phyloP scores from a whole-genome alignment of 2,329 filamentous ascomycete species.

The Xylariaceae sp. region DNA sequence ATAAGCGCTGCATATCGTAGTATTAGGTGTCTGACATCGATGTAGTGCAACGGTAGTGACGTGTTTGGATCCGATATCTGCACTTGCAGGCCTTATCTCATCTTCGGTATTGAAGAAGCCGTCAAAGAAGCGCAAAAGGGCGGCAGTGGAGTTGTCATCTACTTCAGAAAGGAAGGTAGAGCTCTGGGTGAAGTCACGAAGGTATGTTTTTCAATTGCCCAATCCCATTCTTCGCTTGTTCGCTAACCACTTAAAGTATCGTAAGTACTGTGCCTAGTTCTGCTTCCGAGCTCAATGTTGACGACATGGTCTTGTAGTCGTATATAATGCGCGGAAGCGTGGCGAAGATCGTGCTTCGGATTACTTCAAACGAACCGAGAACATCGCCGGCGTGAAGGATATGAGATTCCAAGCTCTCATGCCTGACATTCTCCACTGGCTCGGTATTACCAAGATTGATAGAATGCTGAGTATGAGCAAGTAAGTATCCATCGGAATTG shows the following conservation, averaged over 20 bases:
- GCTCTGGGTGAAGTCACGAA: constrained; percentile 95
- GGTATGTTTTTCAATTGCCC: constrained; percentile 48
- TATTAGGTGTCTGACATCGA: constrained; percentile 12
- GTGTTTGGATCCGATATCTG: constrained; percentile 98
- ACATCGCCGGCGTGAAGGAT: constrained; percentile 92
- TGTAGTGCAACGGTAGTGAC: constrained; percentile 86
- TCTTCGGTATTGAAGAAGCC: constrained; percentile 95
- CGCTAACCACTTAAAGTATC: constrained; percentile 43
- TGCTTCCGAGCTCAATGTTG: constrained; percentile 21
- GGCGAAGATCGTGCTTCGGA: constrained; percentile 79
- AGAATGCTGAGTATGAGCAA: constrained; percentile 99
- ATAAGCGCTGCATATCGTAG: no score
- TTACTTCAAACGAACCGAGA: constrained; percentile 97
- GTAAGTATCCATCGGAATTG: constrained; percentile 45
- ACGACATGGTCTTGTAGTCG: constrained; percentile 40
- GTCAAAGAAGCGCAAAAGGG: constrained; percentile 96
- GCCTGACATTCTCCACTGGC: constrained; percentile 97
- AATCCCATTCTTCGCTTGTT: constrained; percentile 14
- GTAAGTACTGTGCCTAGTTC: constrained; percentile 37
- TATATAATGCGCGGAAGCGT: constrained; percentile 79
- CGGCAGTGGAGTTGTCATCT: constrained; percentile 92
- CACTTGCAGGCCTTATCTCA: constrained; percentile 91
- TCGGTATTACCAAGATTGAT: constrained; percentile 98
- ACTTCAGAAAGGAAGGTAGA: constrained; percentile 96
- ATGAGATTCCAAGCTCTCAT: constrained; percentile 99